These are phyloP conservation scores for Nigrospora sphaerica DNA, from an alignment of 2,329 filamentous ascomycete species.

Conservation along the genomic window DNA sequence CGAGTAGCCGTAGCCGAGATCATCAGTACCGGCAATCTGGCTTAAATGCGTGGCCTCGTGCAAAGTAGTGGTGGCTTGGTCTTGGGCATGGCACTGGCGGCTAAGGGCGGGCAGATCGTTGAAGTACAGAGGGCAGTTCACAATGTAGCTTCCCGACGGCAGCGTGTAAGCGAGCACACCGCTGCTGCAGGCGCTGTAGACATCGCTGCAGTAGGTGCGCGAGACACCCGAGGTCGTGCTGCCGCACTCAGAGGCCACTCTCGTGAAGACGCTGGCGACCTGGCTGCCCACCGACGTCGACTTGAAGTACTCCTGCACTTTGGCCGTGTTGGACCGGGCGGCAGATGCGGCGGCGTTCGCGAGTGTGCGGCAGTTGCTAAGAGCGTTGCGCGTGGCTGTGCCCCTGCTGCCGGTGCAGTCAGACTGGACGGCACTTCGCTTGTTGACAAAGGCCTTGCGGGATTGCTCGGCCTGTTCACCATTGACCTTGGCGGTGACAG, in stretches of 20 bases:
- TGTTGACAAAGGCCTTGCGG: constrained; percentile 37
- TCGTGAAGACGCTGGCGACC: constrained; percentile 42
- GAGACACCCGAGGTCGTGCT: constrained; percentile 33
- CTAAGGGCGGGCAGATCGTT: constrained; percentile 40
- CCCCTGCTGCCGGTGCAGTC: constrained; percentile 45
- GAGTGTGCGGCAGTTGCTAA: constrained; percentile 46
- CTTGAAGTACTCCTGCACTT: constrained; percentile 59
- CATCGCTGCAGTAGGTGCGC: constrained; percentile 7
- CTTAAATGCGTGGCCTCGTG: constrained; percentile 61
- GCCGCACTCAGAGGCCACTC: constrained; percentile 46
- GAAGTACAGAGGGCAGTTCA: constrained; percentile 57
- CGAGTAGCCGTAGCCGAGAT: constrained; percentile 50
- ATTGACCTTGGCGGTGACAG: constrained; percentile 48
- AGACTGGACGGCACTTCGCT: constrained; percentile 43
- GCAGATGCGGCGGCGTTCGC: constrained; percentile 45
- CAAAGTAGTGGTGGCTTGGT: constrained; percentile 56
- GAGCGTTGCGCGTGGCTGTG: constrained; percentile 38
- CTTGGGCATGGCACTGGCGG: constrained; percentile 52
- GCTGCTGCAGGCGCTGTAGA: constrained; percentile 21
- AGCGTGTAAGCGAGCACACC: constrained; percentile 56
- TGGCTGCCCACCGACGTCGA: constrained; percentile 31
- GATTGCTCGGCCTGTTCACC: constrained; percentile 44
- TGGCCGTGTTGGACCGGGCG: constrained; percentile 41
- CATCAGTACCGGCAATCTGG: constrained; percentile 49
- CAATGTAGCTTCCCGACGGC: constrained; percentile 45